Base-by-base conservation (phyloP, 2,329 filamentous ascomycete genomes). In the Penicillium paneum region DNA sequence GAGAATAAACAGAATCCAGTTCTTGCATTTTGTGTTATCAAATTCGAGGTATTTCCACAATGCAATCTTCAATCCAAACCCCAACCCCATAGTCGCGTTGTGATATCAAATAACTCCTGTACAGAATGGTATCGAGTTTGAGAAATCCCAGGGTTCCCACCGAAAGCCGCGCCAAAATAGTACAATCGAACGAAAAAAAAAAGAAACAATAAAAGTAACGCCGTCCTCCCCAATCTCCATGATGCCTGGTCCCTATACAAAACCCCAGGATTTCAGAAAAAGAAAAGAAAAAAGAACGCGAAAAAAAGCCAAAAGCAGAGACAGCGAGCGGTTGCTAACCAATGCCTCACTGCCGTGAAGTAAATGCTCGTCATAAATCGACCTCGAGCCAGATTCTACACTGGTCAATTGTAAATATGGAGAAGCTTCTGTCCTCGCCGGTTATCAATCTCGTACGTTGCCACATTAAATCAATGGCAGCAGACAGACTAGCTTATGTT, bases 81-180 rank as follows among this genome's bases (percentile, higher is more conserved):
- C 54, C 47, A 49, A 39, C 49, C 47, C 54, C 47, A 56, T 42
- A 12, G 54, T 47, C 50, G 49, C 56, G 46, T 52, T n/a, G 19
- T 49, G 36, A 55, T 42, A 52, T 57, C 51, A 58, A 63, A 64
- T 28, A 68, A 66, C 60, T 63, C 65, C 66, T 66, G 58, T 66
- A 64, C 64, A 67, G 63, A 68, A 69, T 72, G 69, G 69, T 71
- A 71, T 71, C 63, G 65, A 69, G 64, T 71, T 56, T 64, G 64
- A 60, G 47, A 52, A 64, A 66, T 58, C 56, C 59, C 59, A 54
- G 40, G 19, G 40, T 51, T 54, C 58, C 58, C 52, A 52, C 52
- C 57, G 48, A 60, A 57, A 51, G 56, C 58, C 45, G 52, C 60
- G 63, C 62, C 59, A 58, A 65, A 63, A 62, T 58, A 61, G 60